These are phyloP conservation scores for Nasturtium officinale DNA, from an alignment of 345 rosid genomes.

Conservation along the genomic window DNA sequence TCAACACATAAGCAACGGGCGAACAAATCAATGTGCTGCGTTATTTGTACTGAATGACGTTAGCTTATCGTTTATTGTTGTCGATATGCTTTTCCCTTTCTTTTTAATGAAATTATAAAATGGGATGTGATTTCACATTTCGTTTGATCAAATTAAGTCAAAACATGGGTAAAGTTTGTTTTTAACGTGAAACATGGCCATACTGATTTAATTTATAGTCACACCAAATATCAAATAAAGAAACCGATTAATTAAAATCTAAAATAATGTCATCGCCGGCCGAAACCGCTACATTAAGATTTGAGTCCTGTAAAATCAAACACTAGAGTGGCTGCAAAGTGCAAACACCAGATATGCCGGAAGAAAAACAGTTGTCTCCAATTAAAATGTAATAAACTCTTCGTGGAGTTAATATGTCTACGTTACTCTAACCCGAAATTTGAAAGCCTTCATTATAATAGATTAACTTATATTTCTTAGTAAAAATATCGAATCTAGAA, in stretches of 20 bases:
- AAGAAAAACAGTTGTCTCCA: conserved; percentile 2
- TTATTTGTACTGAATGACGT: background rate
- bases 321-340: background rate
- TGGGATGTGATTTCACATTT: background rate
- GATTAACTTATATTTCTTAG: background rate
- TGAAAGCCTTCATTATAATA: background rate
- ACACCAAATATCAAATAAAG: background rate
- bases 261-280: background rate
- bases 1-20: background rate
- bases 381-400: background rate
- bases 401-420: conserved; percentile 17
- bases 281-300: conserved; percentile 8
- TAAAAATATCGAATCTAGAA: conserved; percentile 3
- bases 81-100: too few relatives aligned
- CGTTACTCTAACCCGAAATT: conserved; percentile 6
- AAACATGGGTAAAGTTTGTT: background rate
- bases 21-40: conserved; percentile 1
- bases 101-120: background rate
- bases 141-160: background rate
- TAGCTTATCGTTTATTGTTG: too few relatives aligned
- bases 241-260: conserved; percentile 1
- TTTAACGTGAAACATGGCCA: background rate
- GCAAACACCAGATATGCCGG: background rate
- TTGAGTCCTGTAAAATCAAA: conserved; percentile 11
- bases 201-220: background rate